Evolutionary conservation across 1,284 basidiomycete genomes (phyloP), one percentile per base, ranked within the genome.

Genomic region (Ganoderma leucocontextum): DNA sequence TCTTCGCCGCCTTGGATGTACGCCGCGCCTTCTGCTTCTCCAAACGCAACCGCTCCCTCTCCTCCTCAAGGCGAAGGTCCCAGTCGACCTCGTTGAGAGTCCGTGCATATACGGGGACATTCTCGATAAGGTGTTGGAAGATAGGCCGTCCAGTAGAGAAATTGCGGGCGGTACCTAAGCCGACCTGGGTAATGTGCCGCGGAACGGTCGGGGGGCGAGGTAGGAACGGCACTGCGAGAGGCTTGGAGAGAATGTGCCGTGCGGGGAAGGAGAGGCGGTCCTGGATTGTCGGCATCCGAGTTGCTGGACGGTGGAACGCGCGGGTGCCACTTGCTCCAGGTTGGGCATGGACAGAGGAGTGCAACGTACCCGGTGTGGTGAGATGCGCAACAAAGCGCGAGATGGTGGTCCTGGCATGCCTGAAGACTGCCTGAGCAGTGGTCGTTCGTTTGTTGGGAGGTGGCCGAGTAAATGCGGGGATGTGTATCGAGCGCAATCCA

Each of bases 51-150:
- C 75, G 77, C 39, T 81, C 80, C 60, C 81, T 77, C 72, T 87
- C 84, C 77, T 86, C 82, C 65, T 79, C 80, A 74, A 80, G 77
- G 71, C 87, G 85, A 25, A 88, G 57, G 61, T 92, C 88, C 84
- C 87, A 87, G 76, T 93, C 91, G 0, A 86, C 87, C 78, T 94
- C 90, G 77, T 86, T 89, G 44, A 94, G 81, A 0, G 92, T 87
- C 42, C 92, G 86, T 12, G 85, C 87, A 0, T 87, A 84, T 25
- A 94, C 80, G 8, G 92, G 92, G 2, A 93, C 88, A 76, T 94
- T 94, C 77, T 94, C 87, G 2, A 87, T 87, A 36, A 94, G 77
- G 75, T 90, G 89, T 78, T 93, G 89, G 83, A 94, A 94, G 63
- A 94, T 84, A 4, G 92, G 90, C 1, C 91, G 86, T 8, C 83